These are phyloP conservation scores for Withania somnifera DNA, from an alignment of 305 asterid species.

Conservation along the genomic window DNA sequence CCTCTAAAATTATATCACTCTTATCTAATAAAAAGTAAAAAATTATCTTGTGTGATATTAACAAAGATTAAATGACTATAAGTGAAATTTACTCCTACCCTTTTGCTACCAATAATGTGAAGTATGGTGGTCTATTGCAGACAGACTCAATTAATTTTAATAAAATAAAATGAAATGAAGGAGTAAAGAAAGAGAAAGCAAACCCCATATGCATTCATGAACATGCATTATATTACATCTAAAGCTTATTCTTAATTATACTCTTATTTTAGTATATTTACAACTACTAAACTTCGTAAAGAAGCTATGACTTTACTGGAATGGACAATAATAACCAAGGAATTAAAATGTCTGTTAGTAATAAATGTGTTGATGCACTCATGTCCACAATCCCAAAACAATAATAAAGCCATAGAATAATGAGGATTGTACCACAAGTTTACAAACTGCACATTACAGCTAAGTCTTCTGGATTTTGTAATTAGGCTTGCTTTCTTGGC, in stretches of 20 bases:
- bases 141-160: constrained; percentile 26
- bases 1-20: too few species aligned
- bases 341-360: constrained; percentile 5
- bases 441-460: neutral
- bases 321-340: neutral
- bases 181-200: constrained; percentile 17
- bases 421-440: neutral
- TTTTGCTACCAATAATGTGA: too few species aligned
- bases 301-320: neutral
- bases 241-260: neutral
- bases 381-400: neutral
- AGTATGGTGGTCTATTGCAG: constrained; percentile 29
- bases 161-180: constrained; percentile 19
- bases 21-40: too few species aligned
- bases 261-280: neutral
- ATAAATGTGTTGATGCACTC: neutral
- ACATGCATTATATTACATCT: neutral
- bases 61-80: too few species aligned
- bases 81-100: too few species aligned
- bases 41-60: too few species aligned
- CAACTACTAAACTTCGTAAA: neutral
- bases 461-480: neutral
- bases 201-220: constrained; percentile 8
- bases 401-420: neutral
- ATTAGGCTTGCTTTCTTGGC: neutral